Evolutionary conservation across 306 rosid genomes (phyloP), one percentile per base, ranked within the genome.

Genomic region (Trifolium subterraneum): DNA sequence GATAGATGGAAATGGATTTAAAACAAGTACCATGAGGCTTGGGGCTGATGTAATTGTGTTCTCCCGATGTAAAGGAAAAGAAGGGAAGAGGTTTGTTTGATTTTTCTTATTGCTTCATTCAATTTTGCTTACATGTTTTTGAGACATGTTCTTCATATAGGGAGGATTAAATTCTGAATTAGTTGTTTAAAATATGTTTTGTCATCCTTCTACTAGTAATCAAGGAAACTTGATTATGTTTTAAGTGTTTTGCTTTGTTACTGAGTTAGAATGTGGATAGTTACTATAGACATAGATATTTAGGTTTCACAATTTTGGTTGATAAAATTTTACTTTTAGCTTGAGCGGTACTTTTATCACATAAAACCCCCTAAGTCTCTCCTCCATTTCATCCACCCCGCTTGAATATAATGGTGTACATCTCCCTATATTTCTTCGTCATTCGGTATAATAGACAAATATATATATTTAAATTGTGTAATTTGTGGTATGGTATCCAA

Each of bases 1-100:
- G 75, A 51, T 84, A 95, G 99, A 95, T 84, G 99, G 99, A 84
- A 95, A 95, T 90, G 99, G 99, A 16, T 95, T 95, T 76, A 95
- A 95, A 80, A 95, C 98, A 22, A 92, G 99, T 84, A 95, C 96
- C 47, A 92, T 95, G 99, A 86, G 99, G 75, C 98, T 95, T 48
- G 99, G 99, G 71, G 99, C 98, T 77, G 99, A 95, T 72, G 99
- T 90, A 20, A 90, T 95, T 54, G 97, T 95, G 70, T 95, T 92
- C 88, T 90, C 99, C 45, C 92, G 98, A 27, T 87, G 83, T 74
- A 29, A 38, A 31, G 96, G 97, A 74, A 85, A 78, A 70, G 81
- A 86, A 59, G 92, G 90, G 55, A 85, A 82, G 76, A 87, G 98
- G 99, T 92, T 64, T 78, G 75, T 50, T 78, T 61, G 35, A 10